Evolutionary conservation across 306 rosid genomes (phyloP).

Genomic region (Glycine latifolia): DNA sequence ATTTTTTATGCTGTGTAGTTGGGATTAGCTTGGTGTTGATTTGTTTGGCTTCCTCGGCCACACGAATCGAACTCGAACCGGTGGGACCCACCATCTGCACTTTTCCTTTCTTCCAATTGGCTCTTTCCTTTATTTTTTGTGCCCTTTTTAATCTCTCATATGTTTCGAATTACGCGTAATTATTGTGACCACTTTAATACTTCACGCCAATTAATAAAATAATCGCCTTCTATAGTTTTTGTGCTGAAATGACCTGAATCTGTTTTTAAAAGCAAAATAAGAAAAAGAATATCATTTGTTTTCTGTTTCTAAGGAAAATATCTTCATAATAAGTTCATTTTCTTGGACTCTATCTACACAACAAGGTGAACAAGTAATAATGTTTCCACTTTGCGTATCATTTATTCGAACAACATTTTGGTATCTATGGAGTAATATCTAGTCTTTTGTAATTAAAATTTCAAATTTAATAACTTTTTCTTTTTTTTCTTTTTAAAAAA

Average conservation of each 20-base stretch:
- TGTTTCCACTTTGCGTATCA: neutral
- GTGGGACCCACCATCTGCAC: conserved; percentile 52
- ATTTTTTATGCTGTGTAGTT: neutral
- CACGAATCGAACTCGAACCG: conserved; percentile 31
- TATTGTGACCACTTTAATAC: conserved; percentile 43
- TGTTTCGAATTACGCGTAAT: conserved; percentile 43
- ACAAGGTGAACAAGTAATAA: neutral
- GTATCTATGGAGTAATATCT: neutral
- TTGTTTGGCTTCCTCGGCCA: conserved; percentile 38
- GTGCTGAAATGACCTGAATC: conserved; percentile 24
- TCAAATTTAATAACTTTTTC: no score
- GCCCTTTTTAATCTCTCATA: conserved; percentile 37
- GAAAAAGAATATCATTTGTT: neutral
- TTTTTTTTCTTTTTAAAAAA: no score
- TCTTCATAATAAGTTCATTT: neutral
- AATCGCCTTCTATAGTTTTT: neutral
- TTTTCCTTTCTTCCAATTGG: conserved; percentile 45
- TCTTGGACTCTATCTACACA: neutral
- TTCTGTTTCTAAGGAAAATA: neutral
- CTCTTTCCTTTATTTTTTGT: neutral
- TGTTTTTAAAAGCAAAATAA: neutral
- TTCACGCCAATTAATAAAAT: conserved; percentile 4
- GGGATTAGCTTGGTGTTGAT: neutral
- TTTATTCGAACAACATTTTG: neutral
- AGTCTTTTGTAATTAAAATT: neutral